Evolutionary conservation across 495 filamentous ascomycete genomes (phyloP).

Genomic region (Neurospora sp.): DNA sequence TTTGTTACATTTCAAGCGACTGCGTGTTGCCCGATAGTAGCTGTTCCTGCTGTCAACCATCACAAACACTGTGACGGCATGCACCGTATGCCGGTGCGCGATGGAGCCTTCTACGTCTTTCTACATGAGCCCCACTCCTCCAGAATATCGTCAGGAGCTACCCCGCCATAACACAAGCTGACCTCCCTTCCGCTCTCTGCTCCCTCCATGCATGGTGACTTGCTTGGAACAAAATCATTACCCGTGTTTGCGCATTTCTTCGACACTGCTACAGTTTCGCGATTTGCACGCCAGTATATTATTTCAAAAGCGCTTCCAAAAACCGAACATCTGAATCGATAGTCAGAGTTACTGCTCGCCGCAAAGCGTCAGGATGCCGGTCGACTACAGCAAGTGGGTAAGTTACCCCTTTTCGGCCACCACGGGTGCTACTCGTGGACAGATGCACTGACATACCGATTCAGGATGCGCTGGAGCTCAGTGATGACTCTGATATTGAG

Average conservation of each 20-base stretch:
- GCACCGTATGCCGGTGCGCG: background rate
- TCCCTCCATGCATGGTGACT: background rate
- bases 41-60: background rate
- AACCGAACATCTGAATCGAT: background rate
- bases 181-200: background rate
- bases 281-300: background rate
- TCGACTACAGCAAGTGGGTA: slow-evolving; percentile 95
- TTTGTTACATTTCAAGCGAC: background rate
- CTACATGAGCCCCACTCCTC: background rate
- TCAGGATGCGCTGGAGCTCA: slow-evolving; percentile 84
- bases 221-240: background rate
- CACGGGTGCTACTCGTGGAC: background rate
- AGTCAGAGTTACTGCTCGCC: background rate
- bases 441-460: background rate
- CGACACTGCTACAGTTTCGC: background rate
- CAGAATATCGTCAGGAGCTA: background rate
- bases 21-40: too few species aligned
- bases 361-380: slow-evolving; percentile 52
- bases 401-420: slow-evolving; percentile 10
- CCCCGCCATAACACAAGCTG: background rate
- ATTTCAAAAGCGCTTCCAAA: background rate
- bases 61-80: background rate
- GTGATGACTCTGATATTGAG: slow-evolving; percentile 95
- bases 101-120: background rate
- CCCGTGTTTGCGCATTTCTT: background rate